Evolutionary conservation across 2,329 filamentous ascomycete genomes (phyloP).

Genomic region (Microsporum audouinii): DNA sequence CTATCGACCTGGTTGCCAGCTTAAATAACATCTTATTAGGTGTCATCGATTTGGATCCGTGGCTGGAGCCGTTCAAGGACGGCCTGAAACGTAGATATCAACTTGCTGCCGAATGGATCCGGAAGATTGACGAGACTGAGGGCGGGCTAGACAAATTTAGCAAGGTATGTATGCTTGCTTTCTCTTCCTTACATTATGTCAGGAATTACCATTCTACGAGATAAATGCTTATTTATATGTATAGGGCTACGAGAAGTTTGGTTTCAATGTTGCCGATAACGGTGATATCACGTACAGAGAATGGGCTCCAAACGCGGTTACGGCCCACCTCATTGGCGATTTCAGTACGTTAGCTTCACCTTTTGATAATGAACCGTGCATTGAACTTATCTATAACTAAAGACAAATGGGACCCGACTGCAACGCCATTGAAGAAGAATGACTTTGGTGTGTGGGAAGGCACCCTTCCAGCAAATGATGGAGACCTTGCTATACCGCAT

Average conservation of each 20-base stretch:
- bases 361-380: neutral
- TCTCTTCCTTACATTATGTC: neutral
- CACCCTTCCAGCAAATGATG: conserved; percentile 58
- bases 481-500: conserved; percentile 70
- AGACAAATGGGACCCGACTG: conserved; percentile 78
- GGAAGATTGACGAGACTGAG: conserved; percentile 68
- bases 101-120: conserved; percentile 77
- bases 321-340: conserved; percentile 81
- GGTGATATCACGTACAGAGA: conserved; percentile 85
- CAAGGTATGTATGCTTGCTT: conserved; percentile 42
- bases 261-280: conserved; percentile 68
- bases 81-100: conserved; percentile 63
- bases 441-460: conserved; percentile 80
- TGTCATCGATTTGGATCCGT: conserved; percentile 77
- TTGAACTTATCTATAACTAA: neutral
- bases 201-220: neutral
- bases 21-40: conserved; percentile 36
- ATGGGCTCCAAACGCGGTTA: conserved; percentile 84
- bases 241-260: conserved; percentile 76
- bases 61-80: conserved; percentile 73
- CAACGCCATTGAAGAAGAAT: conserved; percentile 80
- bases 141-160: conserved; percentile 89
- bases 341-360: conserved; percentile 55
- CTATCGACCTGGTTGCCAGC: conserved; percentile 4
- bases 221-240: conserved; percentile 3